Conservation (phyloP, 257 asterid genomes). For the Solanum verrucosum region DNA sequence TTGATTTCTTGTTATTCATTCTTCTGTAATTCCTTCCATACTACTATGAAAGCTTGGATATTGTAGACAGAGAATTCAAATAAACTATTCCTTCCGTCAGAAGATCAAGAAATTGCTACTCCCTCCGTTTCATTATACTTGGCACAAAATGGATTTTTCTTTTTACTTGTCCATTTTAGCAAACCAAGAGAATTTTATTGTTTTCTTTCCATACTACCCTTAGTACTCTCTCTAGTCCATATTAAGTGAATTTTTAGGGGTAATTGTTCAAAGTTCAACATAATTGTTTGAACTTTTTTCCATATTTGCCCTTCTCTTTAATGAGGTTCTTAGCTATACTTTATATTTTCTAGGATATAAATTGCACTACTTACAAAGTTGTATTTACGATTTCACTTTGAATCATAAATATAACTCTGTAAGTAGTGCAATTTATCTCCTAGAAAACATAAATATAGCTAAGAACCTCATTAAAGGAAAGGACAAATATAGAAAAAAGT, state of each 20-base stretch:
- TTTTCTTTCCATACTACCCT: neutral
- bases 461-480: neutral
- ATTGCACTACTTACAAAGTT: neutral
- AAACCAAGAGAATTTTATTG: neutral
- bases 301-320: neutral
- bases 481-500: neutral
- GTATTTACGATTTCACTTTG: neutral
- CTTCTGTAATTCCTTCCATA: neutral
- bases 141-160: neutral
- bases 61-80: neutral
- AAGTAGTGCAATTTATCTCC: neutral
- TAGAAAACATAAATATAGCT: neutral
- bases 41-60: neutral
- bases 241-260: neutral
- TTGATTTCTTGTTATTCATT: neutral
- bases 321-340: neutral
- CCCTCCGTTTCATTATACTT: neutral
- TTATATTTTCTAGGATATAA: neutral
- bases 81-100: neutral
- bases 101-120: neutral
- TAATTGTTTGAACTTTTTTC: neutral
- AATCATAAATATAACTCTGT: neutral
- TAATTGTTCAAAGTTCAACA: neutral
- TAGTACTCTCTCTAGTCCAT: neutral
- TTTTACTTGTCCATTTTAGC: neutral